Base-by-base conservation (phyloP, 306 rosid genomes). In the Quercus rubra region DNA sequence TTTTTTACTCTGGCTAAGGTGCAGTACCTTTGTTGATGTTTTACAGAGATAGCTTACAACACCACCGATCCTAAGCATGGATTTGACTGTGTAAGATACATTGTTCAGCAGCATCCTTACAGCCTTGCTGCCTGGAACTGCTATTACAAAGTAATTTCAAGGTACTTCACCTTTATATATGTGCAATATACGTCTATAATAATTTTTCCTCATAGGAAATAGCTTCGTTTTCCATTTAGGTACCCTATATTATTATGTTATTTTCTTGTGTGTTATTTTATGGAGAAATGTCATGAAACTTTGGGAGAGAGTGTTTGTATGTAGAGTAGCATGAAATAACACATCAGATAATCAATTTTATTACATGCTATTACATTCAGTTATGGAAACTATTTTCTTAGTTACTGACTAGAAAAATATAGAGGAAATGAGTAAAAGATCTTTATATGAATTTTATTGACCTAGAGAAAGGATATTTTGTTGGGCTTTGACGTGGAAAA, bases 91-190 rank as follows among this genome's bases (percentile, higher is more conserved):
- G 99, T 93, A 71, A 94, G 88, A 84, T 80, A 88, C 84, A 87
- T 90, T 86, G 99, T 92, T 61, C 88, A 82, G 75, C 97, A 87
- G 85, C 87, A 94, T 83, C 91, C 97, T 18, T 86, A 92, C 84
- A 91, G 95, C 86, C 63, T 81, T 76, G 91, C 97, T 46, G 92
- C 97, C 82, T 94, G 97, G 99, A 94, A 94, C 80, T 94, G 97
- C 90, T 94, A 94, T 81, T 88, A 91, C 91, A 92, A 90, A 90
- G 99, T 94, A 76, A 90, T 87, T 74, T 90, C 94, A 20, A 89
- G 97, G 96, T 93, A 80, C 18, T 13, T 14, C 21, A 66, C 49
- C 49, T 66, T 17, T 33, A 17, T 11, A 75, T 19, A 75, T 46
- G 49, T 52, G 80, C 55, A 18, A 66, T 30, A 17, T 66, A 31